Percentiles rank a stretch among this genome's conserved stretches.
Conservation (phyloP, 495 filamentous ascomycete species). For the Hyaloscypha variabilis region DNA sequence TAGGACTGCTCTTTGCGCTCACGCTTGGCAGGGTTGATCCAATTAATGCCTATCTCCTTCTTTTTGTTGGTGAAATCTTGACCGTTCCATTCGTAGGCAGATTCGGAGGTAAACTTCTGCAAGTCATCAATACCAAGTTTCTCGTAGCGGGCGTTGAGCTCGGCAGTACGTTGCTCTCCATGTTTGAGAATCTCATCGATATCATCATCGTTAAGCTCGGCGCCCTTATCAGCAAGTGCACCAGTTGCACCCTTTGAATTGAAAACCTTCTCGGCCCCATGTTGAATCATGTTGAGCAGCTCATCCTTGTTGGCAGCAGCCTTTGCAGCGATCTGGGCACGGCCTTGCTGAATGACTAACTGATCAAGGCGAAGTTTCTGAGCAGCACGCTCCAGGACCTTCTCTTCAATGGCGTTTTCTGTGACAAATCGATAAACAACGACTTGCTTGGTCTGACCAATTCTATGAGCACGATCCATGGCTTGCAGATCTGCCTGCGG, state of each 20-base stretch:
- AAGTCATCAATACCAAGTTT: conserved; percentile 98
- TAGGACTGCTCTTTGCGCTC: conserved; percentile 98
- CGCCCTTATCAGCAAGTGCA: conserved; percentile 54
- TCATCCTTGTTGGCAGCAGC: conserved; percentile 92
- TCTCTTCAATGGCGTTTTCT: conserved; percentile 97
- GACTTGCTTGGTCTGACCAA: conserved; percentile 98
- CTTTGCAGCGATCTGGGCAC: conserved; percentile 88
- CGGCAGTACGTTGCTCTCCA: conserved; percentile 86
- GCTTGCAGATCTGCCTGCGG: conserved; percentile 97
- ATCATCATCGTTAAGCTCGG: conserved; percentile 78
- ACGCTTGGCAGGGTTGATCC: conserved; percentile 99
- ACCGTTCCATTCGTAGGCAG: conserved; percentile 99
- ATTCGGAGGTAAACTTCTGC: conserved; percentile 97
- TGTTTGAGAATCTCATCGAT: conserved; percentile 85
- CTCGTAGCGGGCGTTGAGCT: conserved; percentile 91
- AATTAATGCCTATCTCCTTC: conserved; percentile 92
- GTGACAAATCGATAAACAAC: conserved; percentile 96
- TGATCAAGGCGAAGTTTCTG: conserved; percentile 98
- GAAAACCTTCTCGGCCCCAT: conserved; percentile 95
- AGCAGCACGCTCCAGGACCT: conserved; percentile 94
- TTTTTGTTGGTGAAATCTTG: conserved; percentile 90
- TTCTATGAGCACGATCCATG: conserved; percentile 98
- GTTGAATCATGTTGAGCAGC: conserved; percentile 96
- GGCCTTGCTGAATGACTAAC: conserved; percentile 98
- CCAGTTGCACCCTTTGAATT: conserved; percentile 64